These are phyloP conservation scores for Hypocreales sp. DNA, from an alignment of 2,329 filamentous ascomycete genomes.

Conservation along the genomic window DNA sequence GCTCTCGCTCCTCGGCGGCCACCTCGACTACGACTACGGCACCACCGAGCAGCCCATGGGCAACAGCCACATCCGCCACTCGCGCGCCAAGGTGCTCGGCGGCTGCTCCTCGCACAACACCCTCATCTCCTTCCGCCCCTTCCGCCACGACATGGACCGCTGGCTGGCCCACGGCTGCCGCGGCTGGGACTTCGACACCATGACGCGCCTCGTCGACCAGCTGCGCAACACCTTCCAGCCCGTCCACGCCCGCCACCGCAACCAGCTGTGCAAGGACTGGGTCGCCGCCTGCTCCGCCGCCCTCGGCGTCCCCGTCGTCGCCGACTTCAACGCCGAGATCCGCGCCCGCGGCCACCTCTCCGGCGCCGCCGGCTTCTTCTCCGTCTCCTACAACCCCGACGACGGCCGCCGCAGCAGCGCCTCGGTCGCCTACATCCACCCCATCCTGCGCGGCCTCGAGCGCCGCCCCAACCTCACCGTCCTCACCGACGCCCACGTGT, in stretches of 20 bases:
- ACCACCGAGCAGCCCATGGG: slow-evolving; percentile 83
- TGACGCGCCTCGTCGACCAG: slow-evolving; percentile 69
- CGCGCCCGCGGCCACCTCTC: slow-evolving; percentile 54
- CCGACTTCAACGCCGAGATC: slow-evolving; percentile 81
- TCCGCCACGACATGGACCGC: slow-evolving; percentile 72
- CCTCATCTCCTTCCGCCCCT: slow-evolving; percentile 81
- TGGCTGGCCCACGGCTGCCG: slow-evolving; percentile 72
- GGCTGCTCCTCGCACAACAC: slow-evolving; percentile 93
- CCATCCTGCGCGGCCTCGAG: slow-evolving; percentile 72
- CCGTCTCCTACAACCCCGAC: slow-evolving; percentile 81
- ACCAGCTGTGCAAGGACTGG: slow-evolving; percentile 88
- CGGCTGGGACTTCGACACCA: slow-evolving; percentile 76
- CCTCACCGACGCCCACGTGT: slow-evolving; percentile 78
- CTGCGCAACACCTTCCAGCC: slow-evolving; percentile 83
- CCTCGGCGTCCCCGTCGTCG: slow-evolving; percentile 64
- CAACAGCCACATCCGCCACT: slow-evolving; percentile 85
- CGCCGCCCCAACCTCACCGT: slow-evolving; percentile 71
- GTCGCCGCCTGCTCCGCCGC: slow-evolving; percentile 64
- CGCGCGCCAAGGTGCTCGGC: slow-evolving; percentile 79
- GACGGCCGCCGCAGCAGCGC: slow-evolving; percentile 72
- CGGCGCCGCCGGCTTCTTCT: slow-evolving; percentile 78
- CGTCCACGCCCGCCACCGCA: slow-evolving; percentile 70
- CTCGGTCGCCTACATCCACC: slow-evolving; percentile 85
- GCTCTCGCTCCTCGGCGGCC: slow-evolving; percentile 69
- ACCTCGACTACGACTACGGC: slow-evolving; percentile 83